Base-by-base conservation (phyloP, 768 basidiomycete genomes). In the Asterophora parasitica region DNA sequence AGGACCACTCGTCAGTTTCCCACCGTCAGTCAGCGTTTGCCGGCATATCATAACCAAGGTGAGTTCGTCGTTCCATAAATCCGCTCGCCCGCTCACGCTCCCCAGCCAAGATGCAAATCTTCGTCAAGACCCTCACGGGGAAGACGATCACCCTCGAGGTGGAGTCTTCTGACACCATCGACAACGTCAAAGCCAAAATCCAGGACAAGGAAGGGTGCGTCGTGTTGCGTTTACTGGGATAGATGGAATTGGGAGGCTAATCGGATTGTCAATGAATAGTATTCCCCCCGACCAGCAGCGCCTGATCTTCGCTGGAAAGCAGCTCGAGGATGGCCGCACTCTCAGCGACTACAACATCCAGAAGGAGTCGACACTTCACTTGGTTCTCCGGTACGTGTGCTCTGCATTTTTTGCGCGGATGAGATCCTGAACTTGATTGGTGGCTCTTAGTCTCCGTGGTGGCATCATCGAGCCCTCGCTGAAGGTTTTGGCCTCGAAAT, bases 91-190 rank as follows among this genome's bases (percentile, higher is more conserved):
- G 46, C 51, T 56, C 42, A 46, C 54, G 44, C 48, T 41, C 46
- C 50, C 31, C 46, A 33, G 34, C 36, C 52, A 63, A 55, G 70
- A 78, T 78, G 75, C 75, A 78, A 64, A 78, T 78, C 52, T 78
- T 78, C 68, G 76, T 78, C 64, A 77, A 76, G 69, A 93, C 91
- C 77, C 88, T 93, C 58, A 94, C 90, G 67, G 88, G 88, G 54
- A 91, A 94, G 86, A 94, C 92, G 55, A 96, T 96, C 83, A 94
- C 92, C 77, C 88, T 95, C 52, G 93, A 96, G 85, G 92, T 94
- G 69, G 92, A 93, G 80, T 91, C 90, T 63, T 89, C 87, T 53
- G 91, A 94, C 77, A 93, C 92, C 61, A 92, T 94, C 72, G 92
- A 94, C 77, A 92, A 92, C 65, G 91, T 94, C 66, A 93, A 93